Base-by-base conservation (phyloP, 106 monocot genomes). In the Dioscorea alata region DNA sequence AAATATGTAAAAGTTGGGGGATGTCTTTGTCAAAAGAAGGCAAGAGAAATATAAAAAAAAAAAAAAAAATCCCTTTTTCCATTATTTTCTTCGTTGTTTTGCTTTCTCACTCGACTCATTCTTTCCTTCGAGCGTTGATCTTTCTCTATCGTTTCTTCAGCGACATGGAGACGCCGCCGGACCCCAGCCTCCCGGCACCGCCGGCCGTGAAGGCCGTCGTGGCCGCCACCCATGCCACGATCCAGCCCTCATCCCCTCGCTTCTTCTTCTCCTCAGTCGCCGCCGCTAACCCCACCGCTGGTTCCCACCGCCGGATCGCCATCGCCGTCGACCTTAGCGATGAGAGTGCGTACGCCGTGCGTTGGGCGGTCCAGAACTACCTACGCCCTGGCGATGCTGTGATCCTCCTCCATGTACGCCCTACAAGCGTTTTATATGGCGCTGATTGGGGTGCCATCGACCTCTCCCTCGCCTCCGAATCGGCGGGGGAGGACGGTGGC, bases 301-400 rank as follows among this genome's bases (percentile, higher is more conserved):
- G 57, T 17, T 16, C 67, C 42, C 76, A 76, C 32, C 76, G 76
- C 57, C 81, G 81, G 22, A 75, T 81, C 72, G 75, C 70, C 17
- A 81, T 81, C 50, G 71, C 81, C 48, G 75, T 81, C 12, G 81
- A 81, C 48, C 71, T 76, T 33, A 75, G 75, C 61, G 71, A 81
- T 57, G 81, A 81, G 81, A 71, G 71, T 49, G 75, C 71, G 61
- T 71, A 71, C 75, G 75, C 81, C 59, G 71, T 76, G 28, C 24
- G 57, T 32, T 81, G 80, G 80, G 80, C 80, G 18, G 80, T 80
- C 12, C 63, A 69, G 58, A 80, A 80, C 60, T 80, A 80, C 75
- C 80, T 80, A 60, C 80, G 80, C 60, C 80, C 59, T n/a, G 75
- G 75, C 2, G 80, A 80, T 70, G 75, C 80, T 25, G 81, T 81